Base-by-base conservation (phyloP, 2,329 filamentous ascomycete genomes). In the Aphanocladium album region DNA sequence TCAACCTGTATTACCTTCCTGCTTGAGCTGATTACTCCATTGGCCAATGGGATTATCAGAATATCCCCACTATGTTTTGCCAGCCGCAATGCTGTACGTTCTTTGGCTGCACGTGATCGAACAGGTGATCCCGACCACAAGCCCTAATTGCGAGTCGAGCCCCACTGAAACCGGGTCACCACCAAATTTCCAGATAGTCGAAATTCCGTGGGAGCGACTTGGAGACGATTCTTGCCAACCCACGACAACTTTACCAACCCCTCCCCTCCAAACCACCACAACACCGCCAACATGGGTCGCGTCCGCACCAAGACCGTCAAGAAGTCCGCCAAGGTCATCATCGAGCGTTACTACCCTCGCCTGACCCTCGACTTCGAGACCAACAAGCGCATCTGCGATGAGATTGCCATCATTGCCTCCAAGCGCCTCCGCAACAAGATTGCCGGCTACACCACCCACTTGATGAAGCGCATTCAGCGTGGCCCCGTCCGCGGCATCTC, bases 341-440 rank as follows among this genome's bases (percentile, higher is more conserved):
- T 99, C 82, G 93, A 97, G 89, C 87, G 90, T 70, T 96, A 95
- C 86, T 96, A 96, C 84, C 95, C 95, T 77, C 92, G 91, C 83
- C 86, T 99, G 79, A 97, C 93, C 68, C 91, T 98, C 76, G 95
- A 99, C 85, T 99, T 99, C 84, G 95, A 99, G 89, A 96, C 91
- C 87, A 97, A 97, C 90, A 97, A 97, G 90, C 87, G 92, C 75
- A 96, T 98, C 76, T 98, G 95, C 85, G 95, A 98, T 92, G 95
- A 99, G 84, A 95, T 99, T 74, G 95, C 95, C 76, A 96, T 99
- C 81, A 99, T 99, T 77, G 91, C 95, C 72, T 96, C 90, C 73
- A 99, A 99, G 91, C 89, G 96, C 78, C 89, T 99, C 74, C 89
- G 95, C 83, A 99, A 99, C 89, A 99, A 99, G 91, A 96, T 96